Percentiles rank a stretch among this genome's conserved stretches.
phyloP scores from a whole-genome alignment of 1,284 basidiomycete genomes.

The Ustilago sp. region DNA sequence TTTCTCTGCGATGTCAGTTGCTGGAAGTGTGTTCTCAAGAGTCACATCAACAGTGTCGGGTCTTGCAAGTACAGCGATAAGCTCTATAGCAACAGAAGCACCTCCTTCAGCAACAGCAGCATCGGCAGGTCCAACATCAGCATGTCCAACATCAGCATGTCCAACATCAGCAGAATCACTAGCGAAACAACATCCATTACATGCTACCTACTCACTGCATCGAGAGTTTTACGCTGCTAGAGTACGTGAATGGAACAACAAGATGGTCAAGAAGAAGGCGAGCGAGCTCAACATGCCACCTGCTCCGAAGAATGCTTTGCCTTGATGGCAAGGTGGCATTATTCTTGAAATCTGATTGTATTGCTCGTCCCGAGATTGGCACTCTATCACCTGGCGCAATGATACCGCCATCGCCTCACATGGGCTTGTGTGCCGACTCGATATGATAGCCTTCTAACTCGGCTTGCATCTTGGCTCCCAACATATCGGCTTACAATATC shows the following conservation, averaged over 20 bases:
- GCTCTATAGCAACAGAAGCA: slow-evolving; percentile 17
- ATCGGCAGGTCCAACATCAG: not conserved
- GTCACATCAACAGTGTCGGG: slow-evolving; percentile 42
- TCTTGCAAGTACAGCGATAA: slow-evolving; percentile 33
- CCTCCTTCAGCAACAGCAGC: slow-evolving; percentile 10
- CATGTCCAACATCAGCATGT: not conserved
- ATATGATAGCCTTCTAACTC: too few relatives aligned
- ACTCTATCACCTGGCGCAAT: too few relatives aligned
- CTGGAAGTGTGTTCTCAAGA: slow-evolving; percentile 42
- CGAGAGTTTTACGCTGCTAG: slow-evolving; percentile 59
- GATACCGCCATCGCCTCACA: too few relatives aligned
- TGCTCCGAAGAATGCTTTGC: slow-evolving; percentile 38
- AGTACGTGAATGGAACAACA: slow-evolving; percentile 46
- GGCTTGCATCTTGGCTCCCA: too few relatives aligned
- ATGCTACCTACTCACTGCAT: slow-evolving; percentile 56
- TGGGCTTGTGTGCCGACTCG: too few relatives aligned
- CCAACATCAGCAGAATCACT: slow-evolving; percentile 20
- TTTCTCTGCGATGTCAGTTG: slow-evolving; percentile 27
- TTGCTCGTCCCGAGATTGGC: not conserved
- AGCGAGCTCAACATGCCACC: slow-evolving; percentile 54
- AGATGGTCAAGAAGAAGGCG: slow-evolving; percentile 46
- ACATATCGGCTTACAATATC: too few relatives aligned
- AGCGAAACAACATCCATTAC: slow-evolving; percentile 31
- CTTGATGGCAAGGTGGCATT: slow-evolving; percentile 3
- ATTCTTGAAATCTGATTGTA: not conserved